Evolutionary conservation across 306 rosid genomes (phyloP).

Genomic region (Hippophae tibetana): DNA sequence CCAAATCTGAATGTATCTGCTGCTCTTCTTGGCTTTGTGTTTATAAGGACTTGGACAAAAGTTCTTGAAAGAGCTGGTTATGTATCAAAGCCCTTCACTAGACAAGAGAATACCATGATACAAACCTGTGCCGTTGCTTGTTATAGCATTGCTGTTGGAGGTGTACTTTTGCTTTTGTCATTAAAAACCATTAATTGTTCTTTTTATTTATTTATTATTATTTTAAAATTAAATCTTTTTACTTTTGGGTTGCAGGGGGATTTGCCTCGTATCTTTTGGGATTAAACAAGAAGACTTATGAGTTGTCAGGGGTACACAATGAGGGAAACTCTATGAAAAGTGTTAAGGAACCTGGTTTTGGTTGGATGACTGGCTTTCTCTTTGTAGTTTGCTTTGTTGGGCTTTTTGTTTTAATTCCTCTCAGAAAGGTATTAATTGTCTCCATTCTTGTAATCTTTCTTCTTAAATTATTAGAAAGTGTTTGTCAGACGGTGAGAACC

Average conservation of each 20-base stretch:
- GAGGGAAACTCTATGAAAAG: slow-evolving; percentile 50
- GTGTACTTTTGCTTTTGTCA: slow-evolving; percentile 19
- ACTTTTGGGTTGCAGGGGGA: slow-evolving; percentile 44
- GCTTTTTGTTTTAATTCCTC: slow-evolving; percentile 82
- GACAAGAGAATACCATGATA: slow-evolving; percentile 89
- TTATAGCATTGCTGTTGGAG: slow-evolving; percentile 77
- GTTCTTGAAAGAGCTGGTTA: slow-evolving; percentile 46
- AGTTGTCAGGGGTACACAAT: slow-evolving; percentile 53
- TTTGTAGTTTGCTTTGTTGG: slow-evolving; percentile 91
- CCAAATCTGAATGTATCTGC: slow-evolving; percentile 84
- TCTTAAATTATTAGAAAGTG: no score
- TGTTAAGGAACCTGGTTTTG: slow-evolving; percentile 72
- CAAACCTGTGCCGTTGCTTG: slow-evolving; percentile 91
- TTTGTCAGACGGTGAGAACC: no score
- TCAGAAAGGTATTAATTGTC: slow-evolving; percentile 55
- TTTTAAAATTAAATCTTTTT: not conserved
- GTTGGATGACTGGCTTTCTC: slow-evolving; percentile 81
- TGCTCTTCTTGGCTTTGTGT: slow-evolving; percentile 71
- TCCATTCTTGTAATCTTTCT: not conserved
- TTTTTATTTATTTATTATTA: not conserved
- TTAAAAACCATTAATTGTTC: not conserved
- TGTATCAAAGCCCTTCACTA: slow-evolving; percentile 66
- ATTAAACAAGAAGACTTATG: slow-evolving; percentile 64
- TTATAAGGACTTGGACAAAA: slow-evolving; percentile 63
- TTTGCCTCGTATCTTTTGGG: slow-evolving; percentile 85